phyloP scores from a whole-genome alignment of 2,329 filamentous ascomycete genomes.

The Bipolaris bicolor region DNA sequence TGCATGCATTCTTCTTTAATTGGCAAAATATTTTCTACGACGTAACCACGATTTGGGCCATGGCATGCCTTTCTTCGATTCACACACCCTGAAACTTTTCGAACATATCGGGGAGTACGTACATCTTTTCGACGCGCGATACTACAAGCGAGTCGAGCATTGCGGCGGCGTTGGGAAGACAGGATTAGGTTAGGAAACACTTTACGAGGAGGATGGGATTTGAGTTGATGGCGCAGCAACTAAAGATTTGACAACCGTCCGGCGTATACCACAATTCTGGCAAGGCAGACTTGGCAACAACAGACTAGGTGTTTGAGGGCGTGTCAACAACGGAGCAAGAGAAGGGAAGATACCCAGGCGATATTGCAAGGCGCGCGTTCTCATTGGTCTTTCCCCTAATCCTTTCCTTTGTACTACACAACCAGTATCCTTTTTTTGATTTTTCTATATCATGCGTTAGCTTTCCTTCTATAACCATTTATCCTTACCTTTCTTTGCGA shows the following conservation, averaged over 20 bases:
- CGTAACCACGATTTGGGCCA: conserved; percentile 37
- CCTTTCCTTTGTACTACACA: conserved; percentile 14
- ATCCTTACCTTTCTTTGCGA: conserved; percentile 1
- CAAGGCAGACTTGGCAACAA: conserved; percentile 1
- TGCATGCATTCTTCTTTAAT: conserved; percentile 37
- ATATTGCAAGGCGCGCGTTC: conserved; percentile 9
- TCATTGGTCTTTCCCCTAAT: conserved; percentile 8
- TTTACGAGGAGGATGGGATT: conserved; percentile 17
- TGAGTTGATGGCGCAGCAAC: conserved; percentile 22
- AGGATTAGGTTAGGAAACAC: conserved; percentile 24
- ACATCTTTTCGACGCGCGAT: conserved; percentile 8
- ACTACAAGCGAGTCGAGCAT: conserved; percentile 18
- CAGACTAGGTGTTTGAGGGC: conserved; percentile 6
- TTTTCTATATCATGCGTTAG: conserved; percentile 5
- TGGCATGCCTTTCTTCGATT: conserved; percentile 36
- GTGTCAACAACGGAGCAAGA: conserved; percentile 12
- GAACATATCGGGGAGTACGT: conserved; percentile 14
- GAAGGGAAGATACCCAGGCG: conserved; percentile 18
- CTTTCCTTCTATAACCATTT: conserved; percentile 7
- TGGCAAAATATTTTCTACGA: conserved; percentile 33
- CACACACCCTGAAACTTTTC: conserved; percentile 23
- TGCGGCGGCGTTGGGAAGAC: conserved; percentile 32
- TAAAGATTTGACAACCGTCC: conserved; percentile 15
- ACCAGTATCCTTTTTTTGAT: neutral
- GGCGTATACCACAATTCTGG: conserved; percentile 5